Base-by-base conservation (phyloP, 305 asterid genomes). In the Rubia tinctorum region DNA sequence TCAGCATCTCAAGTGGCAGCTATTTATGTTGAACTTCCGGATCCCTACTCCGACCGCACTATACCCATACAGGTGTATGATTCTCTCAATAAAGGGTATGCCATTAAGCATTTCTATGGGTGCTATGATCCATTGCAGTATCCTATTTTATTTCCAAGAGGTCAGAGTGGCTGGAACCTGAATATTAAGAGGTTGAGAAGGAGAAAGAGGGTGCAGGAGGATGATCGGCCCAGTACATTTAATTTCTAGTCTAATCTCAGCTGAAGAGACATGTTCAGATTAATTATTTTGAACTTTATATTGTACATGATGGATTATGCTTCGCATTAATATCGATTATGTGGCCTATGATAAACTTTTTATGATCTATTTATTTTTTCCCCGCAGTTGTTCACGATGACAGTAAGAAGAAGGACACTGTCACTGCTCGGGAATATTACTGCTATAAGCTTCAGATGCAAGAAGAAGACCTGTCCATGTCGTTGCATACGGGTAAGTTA, bases 61-160 rank as follows among this genome's bases (percentile, higher is more conserved):
- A 23, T 53, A 0, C 56, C 68, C 39, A 60, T 77, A 43, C 62
- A 70, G 1, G 68, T 68, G 0, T 78, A 78, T 17, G 27, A 61
- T 14, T 17, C 18, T 2, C 0, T 23, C 69, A 0, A 13, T 15
- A 6, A 4, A 20, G 1, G 7, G 6, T 51, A 2, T 58, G 51
- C 7, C 0, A 27, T 69, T 0, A 22, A 51, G 0, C 59, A 78
- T 13, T 68, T 37, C 14, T 78, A 45, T 42, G 65, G 62, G 0
- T 73, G 75, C 1, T 78, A 78, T 14, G 58, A 78, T 51, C 78
- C 78, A 1, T 51, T 78, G 20, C 75, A 73, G 5, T 73, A 78
- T 42, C 70, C 73, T 0, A 2, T 78, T 2, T n/a, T 43, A 7
- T 73, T 73, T 14, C 30, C 65, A 7, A 14, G 20, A 6, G 71